Evolutionary conservation across 2,329 filamentous ascomycete genomes (phyloP).

Genomic region (Paraconiothyrium sp.): DNA sequence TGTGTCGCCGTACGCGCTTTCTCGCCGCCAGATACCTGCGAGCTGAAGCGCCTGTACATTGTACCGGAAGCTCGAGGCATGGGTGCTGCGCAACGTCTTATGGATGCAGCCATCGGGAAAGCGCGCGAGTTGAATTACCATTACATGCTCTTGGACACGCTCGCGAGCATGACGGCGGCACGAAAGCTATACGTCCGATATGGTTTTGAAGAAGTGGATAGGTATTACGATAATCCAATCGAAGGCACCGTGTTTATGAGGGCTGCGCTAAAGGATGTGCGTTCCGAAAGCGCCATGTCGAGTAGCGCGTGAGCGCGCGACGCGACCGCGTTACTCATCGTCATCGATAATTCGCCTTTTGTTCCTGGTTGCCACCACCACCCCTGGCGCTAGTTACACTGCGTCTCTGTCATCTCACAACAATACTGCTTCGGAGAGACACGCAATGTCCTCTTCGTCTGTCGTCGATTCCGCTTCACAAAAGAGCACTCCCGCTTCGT

Average conservation of each 20-base stretch:
- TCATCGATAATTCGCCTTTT: conserved; percentile 4
- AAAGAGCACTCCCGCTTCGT: conserved; percentile 47
- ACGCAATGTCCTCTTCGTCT: conserved; percentile 38
- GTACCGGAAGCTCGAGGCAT: conserved; percentile 58
- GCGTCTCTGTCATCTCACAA: neutral
- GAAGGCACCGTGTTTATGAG: conserved; percentile 64
- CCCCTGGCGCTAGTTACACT: conserved; percentile 9
- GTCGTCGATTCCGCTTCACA: conserved; percentile 31
- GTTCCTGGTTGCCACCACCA: conserved; percentile 2
- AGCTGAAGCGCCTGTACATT: conserved; percentile 69
- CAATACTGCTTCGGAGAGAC: neutral
- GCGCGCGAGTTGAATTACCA: conserved; percentile 61
- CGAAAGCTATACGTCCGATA: conserved; percentile 58
- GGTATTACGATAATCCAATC: conserved; percentile 67
- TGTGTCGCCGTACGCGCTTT: conserved; percentile 62
- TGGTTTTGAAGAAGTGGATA: conserved; percentile 62
- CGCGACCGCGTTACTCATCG: conserved; percentile 2
- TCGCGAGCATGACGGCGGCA: conserved; percentile 63
- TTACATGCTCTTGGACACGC: conserved; percentile 65
- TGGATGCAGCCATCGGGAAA: conserved; percentile 55
- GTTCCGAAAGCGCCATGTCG: conserved; percentile 2
- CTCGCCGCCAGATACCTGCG: conserved; percentile 49
- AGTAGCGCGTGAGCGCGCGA: conserved; percentile 15
- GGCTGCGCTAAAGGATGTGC: conserved; percentile 34
- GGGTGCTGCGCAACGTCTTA: conserved; percentile 60